These are phyloP conservation scores for Ophiostoma novo-ulmi DNA, from an alignment of 2,329 filamentous ascomycete species.

Conservation along the genomic window DNA sequence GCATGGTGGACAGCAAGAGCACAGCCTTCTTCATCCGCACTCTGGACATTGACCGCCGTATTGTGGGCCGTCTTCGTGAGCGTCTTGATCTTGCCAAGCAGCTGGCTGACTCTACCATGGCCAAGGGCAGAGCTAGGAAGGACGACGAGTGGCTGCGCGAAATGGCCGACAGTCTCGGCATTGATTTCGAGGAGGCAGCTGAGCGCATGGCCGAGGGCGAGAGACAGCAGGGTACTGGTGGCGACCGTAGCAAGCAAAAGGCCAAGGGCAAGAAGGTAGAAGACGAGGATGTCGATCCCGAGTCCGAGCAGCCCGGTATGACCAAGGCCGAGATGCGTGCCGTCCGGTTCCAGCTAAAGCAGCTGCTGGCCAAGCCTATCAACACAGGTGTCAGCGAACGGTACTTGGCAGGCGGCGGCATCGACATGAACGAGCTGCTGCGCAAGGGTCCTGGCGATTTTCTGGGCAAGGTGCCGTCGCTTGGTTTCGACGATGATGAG, in stretches of 20 bases:
- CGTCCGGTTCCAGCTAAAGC: constrained; percentile 66
- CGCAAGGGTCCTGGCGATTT: constrained; percentile 54
- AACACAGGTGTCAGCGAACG: constrained; percentile 84
- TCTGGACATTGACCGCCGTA: constrained; percentile 74
- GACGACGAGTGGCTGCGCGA: constrained; percentile 79
- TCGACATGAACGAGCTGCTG: constrained; percentile 20
- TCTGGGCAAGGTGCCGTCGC: constrained; percentile 47
- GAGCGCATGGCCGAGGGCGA: constrained; percentile 19
- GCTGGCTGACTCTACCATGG: constrained; percentile 74
- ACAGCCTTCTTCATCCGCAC: constrained; percentile 61
- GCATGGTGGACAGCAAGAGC: constrained; percentile 34
- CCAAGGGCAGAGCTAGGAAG: constrained; percentile 79
- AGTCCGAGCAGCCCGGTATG: constrained; percentile 61
- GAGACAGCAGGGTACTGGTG: constrained; percentile 42
- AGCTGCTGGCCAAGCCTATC: constrained; percentile 64
- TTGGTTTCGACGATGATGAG: constrained; percentile 36
- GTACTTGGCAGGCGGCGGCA: constrained; percentile 37
- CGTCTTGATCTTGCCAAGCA: constrained; percentile 78
- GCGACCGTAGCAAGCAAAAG: constrained; percentile 55
- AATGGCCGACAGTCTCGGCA: constrained; percentile 86
- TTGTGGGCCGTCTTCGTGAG: constrained; percentile 70
- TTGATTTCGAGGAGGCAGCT: constrained; percentile 78
- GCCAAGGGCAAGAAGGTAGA: constrained; percentile 65
- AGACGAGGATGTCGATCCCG: constrained; percentile 67
- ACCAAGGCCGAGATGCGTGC: constrained; percentile 68